These are phyloP conservation scores for Eimeria tenella DNA, from an alignment of 169 alveolate species.

Conservation along the genomic window DNA sequence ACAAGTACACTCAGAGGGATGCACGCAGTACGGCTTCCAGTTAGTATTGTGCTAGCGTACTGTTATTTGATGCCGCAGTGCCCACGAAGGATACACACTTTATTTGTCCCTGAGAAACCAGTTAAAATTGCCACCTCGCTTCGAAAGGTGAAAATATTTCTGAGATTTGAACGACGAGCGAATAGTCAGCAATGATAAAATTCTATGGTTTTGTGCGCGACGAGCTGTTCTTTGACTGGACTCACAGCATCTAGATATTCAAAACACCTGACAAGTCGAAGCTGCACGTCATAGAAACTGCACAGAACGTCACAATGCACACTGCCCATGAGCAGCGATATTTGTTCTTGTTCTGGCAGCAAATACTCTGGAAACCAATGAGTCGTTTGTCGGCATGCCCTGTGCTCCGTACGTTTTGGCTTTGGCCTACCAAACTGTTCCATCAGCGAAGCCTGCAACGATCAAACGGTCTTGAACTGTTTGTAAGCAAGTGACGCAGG, in stretches of 20 bases:
- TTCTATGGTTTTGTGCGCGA: too few relatives aligned
- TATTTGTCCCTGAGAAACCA: slow-evolving; percentile 58
- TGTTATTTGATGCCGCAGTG: background rate
- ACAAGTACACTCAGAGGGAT: too few relatives aligned
- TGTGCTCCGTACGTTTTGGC: background rate
- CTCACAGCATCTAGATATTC: slow-evolving; percentile 87
- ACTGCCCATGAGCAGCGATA: background rate
- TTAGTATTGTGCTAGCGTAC: background rate
- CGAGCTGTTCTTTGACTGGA: background rate
- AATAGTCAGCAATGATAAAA: too few relatives aligned
- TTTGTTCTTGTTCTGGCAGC: background rate
- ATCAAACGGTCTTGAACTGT: slow-evolving; percentile 87
- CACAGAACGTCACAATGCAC: background rate
- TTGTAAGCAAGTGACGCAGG: slow-evolving; percentile 87
- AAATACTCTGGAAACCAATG: too few relatives aligned
- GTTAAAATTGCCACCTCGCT: background rate
- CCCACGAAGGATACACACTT: slow-evolving; percentile 44
- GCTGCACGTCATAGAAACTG: slow-evolving; percentile 91
- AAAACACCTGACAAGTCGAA: slow-evolving; percentile 92
- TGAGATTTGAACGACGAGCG: too few relatives aligned
- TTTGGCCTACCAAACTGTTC: slow-evolving; percentile 87
- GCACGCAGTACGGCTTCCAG: too few relatives aligned
- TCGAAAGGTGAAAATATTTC: too few relatives aligned
- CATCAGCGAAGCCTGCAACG: slow-evolving; percentile 92
- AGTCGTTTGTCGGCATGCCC: too few relatives aligned